Conservation (phyloP, 345 rosid genomes). For the Lepidium africanum region DNA sequence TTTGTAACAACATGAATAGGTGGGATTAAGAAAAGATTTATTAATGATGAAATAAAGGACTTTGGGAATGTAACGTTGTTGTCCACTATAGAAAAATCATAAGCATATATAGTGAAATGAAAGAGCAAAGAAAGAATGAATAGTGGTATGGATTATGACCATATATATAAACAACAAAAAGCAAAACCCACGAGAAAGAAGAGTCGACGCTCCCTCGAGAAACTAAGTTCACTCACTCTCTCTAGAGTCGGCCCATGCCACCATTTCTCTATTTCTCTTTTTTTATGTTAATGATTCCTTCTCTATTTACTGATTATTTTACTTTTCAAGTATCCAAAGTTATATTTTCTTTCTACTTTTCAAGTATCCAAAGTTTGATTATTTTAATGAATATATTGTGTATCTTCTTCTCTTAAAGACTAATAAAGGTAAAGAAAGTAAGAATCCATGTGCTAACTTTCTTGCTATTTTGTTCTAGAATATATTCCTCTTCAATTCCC, state of each 20-base stretch:
- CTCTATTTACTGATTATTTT: constrained; percentile 5
- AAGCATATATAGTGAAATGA: constrained; percentile 8
- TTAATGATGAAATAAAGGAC: constrained; percentile 27
- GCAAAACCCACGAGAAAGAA: constrained; percentile 16
- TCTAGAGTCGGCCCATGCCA: no score
- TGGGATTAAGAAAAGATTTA: constrained; percentile 1
- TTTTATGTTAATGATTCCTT: not conserved
- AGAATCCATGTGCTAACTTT: constrained; percentile 26
- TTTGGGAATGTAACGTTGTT: constrained; percentile 2
- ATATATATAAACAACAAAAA: constrained; percentile 26
- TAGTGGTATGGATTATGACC: constrained; percentile 24
- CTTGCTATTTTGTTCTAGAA: constrained; percentile 16
- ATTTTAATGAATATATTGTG: constrained; percentile 19
- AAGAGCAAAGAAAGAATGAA: constrained; percentile 15
- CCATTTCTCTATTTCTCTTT: not conserved
- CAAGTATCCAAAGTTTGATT: constrained; percentile 25
- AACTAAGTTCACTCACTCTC: no score
- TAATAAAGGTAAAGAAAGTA: not conserved
- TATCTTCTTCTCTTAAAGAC: constrained; percentile 20
- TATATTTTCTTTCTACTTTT: constrained; percentile 16
- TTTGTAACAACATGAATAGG: constrained; percentile 11
- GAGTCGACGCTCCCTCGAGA: constrained; percentile 33
- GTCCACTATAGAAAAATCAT: constrained; percentile 23
- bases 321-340: constrained; percentile 26
- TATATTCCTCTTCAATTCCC: constrained; percentile 12